A percentile compares a stretch with the other conserved stretches of the same genome.
These are phyloP conservation scores for Haplosporangium sp. DNA, from an alignment of 371 early-diverging fungal genomes.

Conservation along the genomic window DNA sequence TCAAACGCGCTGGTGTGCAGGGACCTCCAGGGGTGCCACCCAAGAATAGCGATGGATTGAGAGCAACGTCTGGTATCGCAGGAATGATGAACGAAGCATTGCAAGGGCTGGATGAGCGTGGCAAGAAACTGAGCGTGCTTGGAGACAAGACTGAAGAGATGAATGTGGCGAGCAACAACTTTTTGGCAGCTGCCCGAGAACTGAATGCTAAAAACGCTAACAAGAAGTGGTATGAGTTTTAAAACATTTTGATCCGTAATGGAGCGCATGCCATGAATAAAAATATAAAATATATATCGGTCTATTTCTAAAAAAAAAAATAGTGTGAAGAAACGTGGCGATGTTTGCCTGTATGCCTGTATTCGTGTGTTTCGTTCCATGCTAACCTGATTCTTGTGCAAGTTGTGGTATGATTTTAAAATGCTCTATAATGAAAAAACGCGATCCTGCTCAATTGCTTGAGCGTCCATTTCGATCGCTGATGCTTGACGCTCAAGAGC, in stretches of 20 bases:
- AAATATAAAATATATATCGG: too few species aligned
- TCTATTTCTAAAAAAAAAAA: not conserved
- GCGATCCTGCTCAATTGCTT: conserved; percentile 5
- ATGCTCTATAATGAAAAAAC: not conserved
- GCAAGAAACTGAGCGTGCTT: conserved; percentile 60
- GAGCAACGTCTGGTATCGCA: conserved; percentile 6
- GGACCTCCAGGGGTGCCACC: conserved; percentile 43
- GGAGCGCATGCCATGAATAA: too few species aligned
- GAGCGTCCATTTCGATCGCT: conserved; percentile 2
- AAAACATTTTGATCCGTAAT: not conserved
- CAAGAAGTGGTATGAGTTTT: conserved; percentile 69
- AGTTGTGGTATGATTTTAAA: too few species aligned
- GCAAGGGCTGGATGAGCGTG: conserved; percentile 66
- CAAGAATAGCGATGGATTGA: conserved; percentile 8
- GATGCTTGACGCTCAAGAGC: conserved; percentile 21
- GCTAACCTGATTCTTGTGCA: too few species aligned
- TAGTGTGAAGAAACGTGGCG: not conserved
- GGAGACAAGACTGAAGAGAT: conserved; percentile 65
- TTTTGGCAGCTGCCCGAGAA: conserved; percentile 64
- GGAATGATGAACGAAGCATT: conserved; percentile 60
- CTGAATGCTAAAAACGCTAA: conserved; percentile 67
- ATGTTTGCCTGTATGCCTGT: not conserved
- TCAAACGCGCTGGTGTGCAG: conserved; percentile 33
- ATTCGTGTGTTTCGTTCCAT: not conserved
- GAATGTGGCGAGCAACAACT: conserved; percentile 63